Evolutionary conservation across 257 asterid species (phyloP).

Genomic region (Scutellaria baicalensis): DNA sequence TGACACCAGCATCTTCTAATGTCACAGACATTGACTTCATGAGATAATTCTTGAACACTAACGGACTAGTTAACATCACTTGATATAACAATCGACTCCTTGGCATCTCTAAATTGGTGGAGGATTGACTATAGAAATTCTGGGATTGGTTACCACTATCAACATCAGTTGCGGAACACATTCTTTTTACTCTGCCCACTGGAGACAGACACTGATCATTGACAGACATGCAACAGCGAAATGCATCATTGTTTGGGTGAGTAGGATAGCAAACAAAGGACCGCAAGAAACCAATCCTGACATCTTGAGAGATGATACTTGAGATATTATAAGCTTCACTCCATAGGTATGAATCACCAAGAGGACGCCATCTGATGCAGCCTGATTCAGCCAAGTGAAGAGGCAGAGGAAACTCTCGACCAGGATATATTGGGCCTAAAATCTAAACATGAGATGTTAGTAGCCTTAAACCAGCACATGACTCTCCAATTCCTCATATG

Average conservation of each 20-base stretch:
- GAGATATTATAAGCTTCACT: constrained; percentile 87
- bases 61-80: constrained; percentile 68
- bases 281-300: constrained; percentile 61
- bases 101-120: constrained; percentile 36
- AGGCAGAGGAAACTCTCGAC: constrained; percentile 95
- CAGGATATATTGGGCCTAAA: constrained; percentile 87
- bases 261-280: constrained; percentile 94
- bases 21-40: constrained; percentile 61
- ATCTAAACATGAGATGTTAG: constrained; percentile 42
- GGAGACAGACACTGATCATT: constrained; percentile 60
- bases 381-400: constrained; percentile 96
- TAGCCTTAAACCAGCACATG: constrained; percentile 7
- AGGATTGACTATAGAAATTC: constrained; percentile 24
- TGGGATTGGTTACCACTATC: constrained; percentile 29
- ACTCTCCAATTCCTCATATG: constrained; percentile 2
- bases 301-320: constrained; percentile 72
- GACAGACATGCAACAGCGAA: constrained; percentile 88
- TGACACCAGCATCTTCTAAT: constrained; percentile 70
- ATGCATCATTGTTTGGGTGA: constrained; percentile 86
- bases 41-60: constrained; percentile 76
- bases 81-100: constrained; percentile 55
- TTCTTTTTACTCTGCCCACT: constrained; percentile 37
- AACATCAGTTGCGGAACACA: constrained; percentile 24
- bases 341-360: constrained; percentile 82
- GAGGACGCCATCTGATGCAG: constrained; percentile 88